Conservation (phyloP, 2,329 filamentous ascomycete genomes). For the Aphanoascus verrucosus region DNA sequence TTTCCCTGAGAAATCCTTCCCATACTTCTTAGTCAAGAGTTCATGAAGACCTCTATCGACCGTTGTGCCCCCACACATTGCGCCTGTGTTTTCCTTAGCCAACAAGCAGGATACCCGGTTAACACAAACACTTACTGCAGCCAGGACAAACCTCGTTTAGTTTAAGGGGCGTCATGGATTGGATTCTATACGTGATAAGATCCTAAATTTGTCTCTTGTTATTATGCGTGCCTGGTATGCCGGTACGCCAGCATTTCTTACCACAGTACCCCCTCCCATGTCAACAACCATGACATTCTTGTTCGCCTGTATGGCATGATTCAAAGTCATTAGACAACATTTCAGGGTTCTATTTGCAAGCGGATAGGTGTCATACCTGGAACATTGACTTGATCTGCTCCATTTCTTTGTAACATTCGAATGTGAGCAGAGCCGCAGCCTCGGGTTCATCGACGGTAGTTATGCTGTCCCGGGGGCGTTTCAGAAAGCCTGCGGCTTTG, state of each 20-base stretch:
- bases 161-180: neutral
- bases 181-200: slow-evolving; percentile 10
- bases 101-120: neutral
- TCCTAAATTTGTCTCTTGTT: slow-evolving; percentile 10
- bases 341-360: neutral
- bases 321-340: neutral
- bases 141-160: slow-evolving; percentile 10
- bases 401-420: neutral
- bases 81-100: slow-evolving; percentile 13
- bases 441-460: slow-evolving; percentile 17
- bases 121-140: slow-evolving; percentile 10
- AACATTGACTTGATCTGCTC: neutral
- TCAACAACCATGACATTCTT: slow-evolving; percentile 15
- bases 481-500: slow-evolving; percentile 14
- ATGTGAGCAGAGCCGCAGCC: slow-evolving; percentile 16
- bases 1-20: slow-evolving; percentile 17
- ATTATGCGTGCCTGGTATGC: neutral
- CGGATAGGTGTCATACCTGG: slow-evolving; percentile 1
- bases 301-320: neutral
- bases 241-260: neutral
- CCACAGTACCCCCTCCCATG: slow-evolving; percentile 19
- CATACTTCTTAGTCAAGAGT: slow-evolving; percentile 20
- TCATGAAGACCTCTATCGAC: slow-evolving; percentile 23
- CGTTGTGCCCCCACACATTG: slow-evolving; percentile 22
- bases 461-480: slow-evolving; percentile 12